Percentiles rank a stretch among this genome's conserved stretches.
Conservation (phyloP, 2,329 filamentous ascomycete species). For the Fusarium incarnatum region DNA sequence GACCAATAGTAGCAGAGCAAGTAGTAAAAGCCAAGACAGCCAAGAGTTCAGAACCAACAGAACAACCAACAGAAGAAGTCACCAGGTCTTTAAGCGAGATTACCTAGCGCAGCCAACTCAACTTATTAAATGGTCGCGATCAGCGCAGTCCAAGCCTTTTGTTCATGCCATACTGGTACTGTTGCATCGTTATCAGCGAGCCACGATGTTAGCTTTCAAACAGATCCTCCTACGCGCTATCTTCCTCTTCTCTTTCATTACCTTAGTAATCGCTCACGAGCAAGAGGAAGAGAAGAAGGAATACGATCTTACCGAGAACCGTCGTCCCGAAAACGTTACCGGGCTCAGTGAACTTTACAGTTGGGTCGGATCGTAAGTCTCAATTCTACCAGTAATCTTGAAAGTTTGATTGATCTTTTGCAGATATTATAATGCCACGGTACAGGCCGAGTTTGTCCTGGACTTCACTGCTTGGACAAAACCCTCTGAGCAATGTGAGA, state of each 20-base stretch:
- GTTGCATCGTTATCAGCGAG: not conserved
- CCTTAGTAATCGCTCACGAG: too few relatives aligned
- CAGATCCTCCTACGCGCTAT: not conserved
- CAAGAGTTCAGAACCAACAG: not conserved
- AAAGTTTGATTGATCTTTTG: fast-evolving
- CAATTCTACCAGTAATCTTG: fast-evolving
- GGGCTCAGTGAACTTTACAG: not conserved
- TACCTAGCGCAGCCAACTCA: not conserved
- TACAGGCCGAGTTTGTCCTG: not conserved
- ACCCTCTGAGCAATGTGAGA: not conserved
- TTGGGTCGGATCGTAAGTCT: conserved; percentile 14
- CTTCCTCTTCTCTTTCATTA: not conserved
- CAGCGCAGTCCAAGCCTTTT: not conserved
- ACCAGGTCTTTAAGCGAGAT: not conserved
- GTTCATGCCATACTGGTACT: not conserved
- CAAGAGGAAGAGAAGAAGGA: too few relatives aligned
- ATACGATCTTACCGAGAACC: not conserved
- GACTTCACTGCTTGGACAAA: not conserved
- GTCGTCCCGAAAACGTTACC: not conserved
- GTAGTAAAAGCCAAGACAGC: not conserved
- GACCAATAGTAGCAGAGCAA: not conserved
- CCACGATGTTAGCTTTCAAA: not conserved
- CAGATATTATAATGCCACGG: conserved; percentile 8
- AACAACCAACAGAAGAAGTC: not conserved
- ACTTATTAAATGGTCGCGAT: not conserved